These are phyloP conservation scores for Flaveria bidentis DNA, from an alignment of 129 eudicot species.

Conservation along the genomic window DNA sequence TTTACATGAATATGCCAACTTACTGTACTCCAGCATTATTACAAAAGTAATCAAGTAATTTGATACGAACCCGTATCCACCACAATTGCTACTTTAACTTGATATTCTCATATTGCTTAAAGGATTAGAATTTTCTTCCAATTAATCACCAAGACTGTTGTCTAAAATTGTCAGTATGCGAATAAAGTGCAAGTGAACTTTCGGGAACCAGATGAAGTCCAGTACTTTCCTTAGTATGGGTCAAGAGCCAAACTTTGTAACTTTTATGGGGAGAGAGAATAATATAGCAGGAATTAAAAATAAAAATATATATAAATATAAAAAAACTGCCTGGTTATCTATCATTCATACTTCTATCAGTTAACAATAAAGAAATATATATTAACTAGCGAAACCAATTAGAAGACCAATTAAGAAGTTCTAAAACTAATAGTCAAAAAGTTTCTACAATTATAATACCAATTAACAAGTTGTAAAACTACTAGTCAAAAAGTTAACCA, in stretches of 20 bases:
- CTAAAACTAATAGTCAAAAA: too few relatives aligned
- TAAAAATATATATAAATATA: neutral
- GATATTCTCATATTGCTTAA: neutral
- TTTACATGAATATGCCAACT: neutral
- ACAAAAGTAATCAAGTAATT: neutral
- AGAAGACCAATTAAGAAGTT: neutral
- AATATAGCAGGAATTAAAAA: neutral
- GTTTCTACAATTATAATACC: too few relatives aligned
- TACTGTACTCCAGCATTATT: slow-evolving; percentile 7
- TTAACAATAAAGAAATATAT: slow-evolving; percentile 13
- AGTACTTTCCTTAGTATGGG: neutral
- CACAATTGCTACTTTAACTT: slow-evolving; percentile 3
- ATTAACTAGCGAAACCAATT: slow-evolving; percentile 1
- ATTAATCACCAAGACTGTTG: neutral
- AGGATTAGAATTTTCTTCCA: neutral
- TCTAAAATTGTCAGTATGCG: neutral
- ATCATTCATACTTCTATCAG: slow-evolving; percentile 11
- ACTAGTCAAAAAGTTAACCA: slow-evolving; percentile 12
- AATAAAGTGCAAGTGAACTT: neutral
- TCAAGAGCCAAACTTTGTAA: slow-evolving; percentile 14
- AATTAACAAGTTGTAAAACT: slow-evolving; percentile 1
- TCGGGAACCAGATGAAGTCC: slow-evolving; percentile 12
- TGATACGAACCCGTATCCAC: neutral
- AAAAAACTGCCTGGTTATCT: neutral
- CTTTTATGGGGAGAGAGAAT: neutral